Base-by-base conservation (phyloP, 2,329 filamentous ascomycete genomes). In the Clonostachys sp. region DNA sequence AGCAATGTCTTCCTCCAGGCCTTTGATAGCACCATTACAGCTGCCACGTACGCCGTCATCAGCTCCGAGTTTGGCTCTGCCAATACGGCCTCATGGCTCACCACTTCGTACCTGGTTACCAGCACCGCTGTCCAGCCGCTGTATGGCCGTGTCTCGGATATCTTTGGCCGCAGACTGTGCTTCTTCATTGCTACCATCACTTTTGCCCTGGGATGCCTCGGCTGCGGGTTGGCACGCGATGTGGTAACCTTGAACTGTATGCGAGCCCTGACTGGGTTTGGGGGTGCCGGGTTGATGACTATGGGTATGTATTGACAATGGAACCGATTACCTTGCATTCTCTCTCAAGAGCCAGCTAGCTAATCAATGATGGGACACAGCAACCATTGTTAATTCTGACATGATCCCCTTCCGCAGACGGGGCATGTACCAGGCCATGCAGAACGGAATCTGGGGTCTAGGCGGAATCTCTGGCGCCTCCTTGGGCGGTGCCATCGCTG, bases 11-110 rank as follows among this genome's bases (percentile, higher is more conserved):
- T 86, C 49, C 71, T 86, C 9, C 78, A 77, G 24, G 81, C 80
- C 3, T 89, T 89, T 54, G 86, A 90, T 60, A 79, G 82, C 4
- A 90, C 86, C 1, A 75, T 90, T 48, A 90, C 86, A 60, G 86
- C 85, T 0, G 82, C 86, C 3, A 87, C 82, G 2, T 87, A 90
- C 59, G 83, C 84, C 4, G 80, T 87, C 46, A 88, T 89, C 53
- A 86, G 83, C 42, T 88, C 84, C n/a, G 79, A 87, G 54, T 89
- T 89, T 58, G 73, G 81, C 52, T 79, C 85, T 4, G 83, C 84
- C 12, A 88, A 89, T 57, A 80, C 81, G 12, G 85, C 86, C 2
- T 88, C 85, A 0, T 90, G 86, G 86, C 68, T 89, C 18, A 87
- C 84, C 2, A 90, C 86, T 0, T 80, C 84, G 1, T 89, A 89